A percentile compares a stretch with the other conserved stretches of the same genome.
phyloP scores from a whole-genome alignment of 2,329 filamentous ascomycete species.

The Monilinia aucupariae region DNA sequence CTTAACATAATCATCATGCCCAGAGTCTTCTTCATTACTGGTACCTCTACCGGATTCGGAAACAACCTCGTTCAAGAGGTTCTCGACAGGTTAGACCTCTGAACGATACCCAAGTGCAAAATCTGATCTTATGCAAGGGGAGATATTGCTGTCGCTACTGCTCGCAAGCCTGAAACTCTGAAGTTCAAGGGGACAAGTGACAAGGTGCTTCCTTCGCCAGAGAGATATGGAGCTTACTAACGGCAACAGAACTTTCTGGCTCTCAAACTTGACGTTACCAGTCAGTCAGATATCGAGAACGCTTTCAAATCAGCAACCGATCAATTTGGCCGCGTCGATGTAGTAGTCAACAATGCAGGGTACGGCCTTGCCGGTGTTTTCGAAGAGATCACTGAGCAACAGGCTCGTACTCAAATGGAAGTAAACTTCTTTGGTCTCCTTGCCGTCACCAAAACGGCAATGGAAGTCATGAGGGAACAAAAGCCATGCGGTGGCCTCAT shows the following conservation, averaged over 20 bases:
- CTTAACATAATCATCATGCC: slow-evolving; percentile 22
- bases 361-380: slow-evolving; percentile 50
- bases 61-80: slow-evolving; percentile 38
- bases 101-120: neutral
- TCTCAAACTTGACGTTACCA: slow-evolving; percentile 49
- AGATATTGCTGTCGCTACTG: slow-evolving; percentile 44
- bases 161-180: slow-evolving; percentile 37
- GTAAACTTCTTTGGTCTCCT: slow-evolving; percentile 56
- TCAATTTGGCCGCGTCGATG: slow-evolving; percentile 52
- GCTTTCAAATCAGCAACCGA: slow-evolving; percentile 38
- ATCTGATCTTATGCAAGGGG: slow-evolving; percentile 26
- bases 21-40: slow-evolving; percentile 45
- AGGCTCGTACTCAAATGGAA: slow-evolving; percentile 50
- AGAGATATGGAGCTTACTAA: neutral
- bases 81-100: slow-evolving; percentile 30
- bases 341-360: slow-evolving; percentile 57
- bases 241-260: slow-evolving; percentile 42
- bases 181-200: slow-evolving; percentile 37
- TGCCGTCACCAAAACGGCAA: slow-evolving; percentile 44
- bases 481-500: slow-evolving; percentile 38
- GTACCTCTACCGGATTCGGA: slow-evolving; percentile 45
- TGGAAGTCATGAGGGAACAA: slow-evolving; percentile 36
- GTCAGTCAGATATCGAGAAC: slow-evolving; percentile 39
- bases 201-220: slow-evolving; percentile 21
- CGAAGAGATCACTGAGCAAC: slow-evolving; percentile 45